Conservation (phyloP, 345 rosid species). For the Bruguiera sexangula region DNA sequence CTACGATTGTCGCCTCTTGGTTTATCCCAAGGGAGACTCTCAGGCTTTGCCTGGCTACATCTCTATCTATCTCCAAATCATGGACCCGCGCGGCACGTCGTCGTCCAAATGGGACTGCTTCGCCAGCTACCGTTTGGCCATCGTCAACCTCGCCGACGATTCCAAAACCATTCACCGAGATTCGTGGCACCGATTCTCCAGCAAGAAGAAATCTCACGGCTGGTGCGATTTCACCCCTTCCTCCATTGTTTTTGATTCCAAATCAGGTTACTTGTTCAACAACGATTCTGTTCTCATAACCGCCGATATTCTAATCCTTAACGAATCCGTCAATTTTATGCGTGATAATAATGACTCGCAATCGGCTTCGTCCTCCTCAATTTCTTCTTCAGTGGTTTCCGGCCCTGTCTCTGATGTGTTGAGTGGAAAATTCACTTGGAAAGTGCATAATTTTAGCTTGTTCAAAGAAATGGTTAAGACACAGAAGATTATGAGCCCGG, state of each 20-base stretch:
- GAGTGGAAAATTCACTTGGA: slow-evolving; percentile 97
- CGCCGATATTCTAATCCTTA: slow-evolving; percentile 82
- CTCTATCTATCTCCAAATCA: slow-evolving; percentile 88
- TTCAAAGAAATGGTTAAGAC: slow-evolving; percentile 97
- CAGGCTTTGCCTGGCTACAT: slow-evolving; percentile 95
- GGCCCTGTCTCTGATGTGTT: slow-evolving; percentile 75
- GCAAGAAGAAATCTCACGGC: slow-evolving; percentile 96
- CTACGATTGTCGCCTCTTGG: slow-evolving; percentile 86
- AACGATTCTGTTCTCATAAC: slow-evolving; percentile 73
- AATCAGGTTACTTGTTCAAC: slow-evolving; percentile 66
- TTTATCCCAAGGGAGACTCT: slow-evolving; percentile 96
- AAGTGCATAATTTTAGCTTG: slow-evolving; percentile 90
- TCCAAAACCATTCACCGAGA: slow-evolving; percentile 88
- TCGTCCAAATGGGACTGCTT: slow-evolving; percentile 97
- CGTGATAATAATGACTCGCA: slow-evolving; percentile 82
- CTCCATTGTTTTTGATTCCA: slow-evolving; percentile 75
- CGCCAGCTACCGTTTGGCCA: slow-evolving; percentile 88
- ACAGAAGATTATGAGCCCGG: slow-evolving; percentile 98
- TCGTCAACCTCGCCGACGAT: slow-evolving; percentile 71
- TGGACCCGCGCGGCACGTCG: slow-evolving; percentile 87
- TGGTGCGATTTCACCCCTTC: slow-evolving; percentile 98
- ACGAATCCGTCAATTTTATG: slow-evolving; percentile 75
- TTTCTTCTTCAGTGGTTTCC: slow-evolving; percentile 48
- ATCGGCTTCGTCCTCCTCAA: slow-evolving; percentile 31
- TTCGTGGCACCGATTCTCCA: slow-evolving; percentile 97